Base-by-base conservation (phyloP, 2,329 filamentous ascomycete species). In the Hypoxylon sp. region DNA sequence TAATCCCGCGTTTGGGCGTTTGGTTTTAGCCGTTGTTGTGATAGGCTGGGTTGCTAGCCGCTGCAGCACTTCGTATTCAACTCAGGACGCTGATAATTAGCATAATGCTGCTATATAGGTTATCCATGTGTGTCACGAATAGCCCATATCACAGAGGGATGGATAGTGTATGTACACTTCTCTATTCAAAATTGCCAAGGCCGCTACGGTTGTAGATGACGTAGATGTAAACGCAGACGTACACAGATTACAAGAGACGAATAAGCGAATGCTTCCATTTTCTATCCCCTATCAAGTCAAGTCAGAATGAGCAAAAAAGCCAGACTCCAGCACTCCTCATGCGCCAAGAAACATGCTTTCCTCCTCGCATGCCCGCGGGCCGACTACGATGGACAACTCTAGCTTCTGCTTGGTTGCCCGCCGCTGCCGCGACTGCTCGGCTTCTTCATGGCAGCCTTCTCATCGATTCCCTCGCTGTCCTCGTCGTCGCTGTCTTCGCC, bases 401-500 rank as follows among this genome's bases (percentile, higher is more conserved):
- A 66, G 52, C 44, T 64, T 56, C 55, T 58, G 16, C 52, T 48
- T 9, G 67, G 53, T 24, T 63, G 28, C 33, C 64, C 63, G 28
- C 54, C 42, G 16, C 28, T 22, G 24, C 44, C 26, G n/a, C 18
- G n/a, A 20, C 40, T 11, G 30, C 24, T 32, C 12, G 22, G 20
- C 36, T 46, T 51, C 32, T 30, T 54, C 20, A 24, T 28, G 4
- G 46, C 9, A 20, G 48, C 18, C 49, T 61, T 66, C 42, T 65
- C 54, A 12, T 60, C 50, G 20, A 57, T 59, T 46, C 75, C 71
- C 45, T 65, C 61, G 18, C 69, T 62, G 38, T 69, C 67, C 48
- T 70, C 70, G 12, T 62, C 75, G 8, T 79, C 77, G 22, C 84
- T 84, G 8, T 85, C 85, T 55, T 88, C 85, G 70, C 85, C 87